Percentiles rank a stretch among this genome's conserved stretches.
Conservation (phyloP, 2,329 filamentous ascomycete genomes). For the Aspergillus oerlinghausenensis region DNA sequence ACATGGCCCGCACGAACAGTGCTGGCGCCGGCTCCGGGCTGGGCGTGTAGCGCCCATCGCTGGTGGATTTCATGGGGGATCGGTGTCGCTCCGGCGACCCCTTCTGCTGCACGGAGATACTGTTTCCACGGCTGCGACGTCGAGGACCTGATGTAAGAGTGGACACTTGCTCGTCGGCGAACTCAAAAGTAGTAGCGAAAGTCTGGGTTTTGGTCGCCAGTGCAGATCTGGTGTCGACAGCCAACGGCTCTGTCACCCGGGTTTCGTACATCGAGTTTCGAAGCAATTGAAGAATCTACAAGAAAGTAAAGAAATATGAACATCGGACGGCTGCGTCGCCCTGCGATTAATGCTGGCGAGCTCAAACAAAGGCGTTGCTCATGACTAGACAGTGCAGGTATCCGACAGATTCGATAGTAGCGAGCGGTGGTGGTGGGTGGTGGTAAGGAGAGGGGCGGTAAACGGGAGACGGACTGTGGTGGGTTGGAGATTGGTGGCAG, state of each 20-base stretch:
- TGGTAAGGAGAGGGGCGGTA: conserved; percentile 5
- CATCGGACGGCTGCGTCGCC: conserved; percentile 11
- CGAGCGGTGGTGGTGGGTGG: neutral
- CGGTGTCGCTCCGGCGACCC: conserved; percentile 23
- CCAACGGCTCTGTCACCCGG: conserved; percentile 29
- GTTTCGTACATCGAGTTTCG: conserved; percentile 31
- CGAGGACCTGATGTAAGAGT: conserved; percentile 26
- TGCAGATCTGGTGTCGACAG: conserved; percentile 28
- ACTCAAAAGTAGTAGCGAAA: conserved; percentile 41
- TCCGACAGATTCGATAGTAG: neutral
- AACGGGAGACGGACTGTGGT: conserved; percentile 2
- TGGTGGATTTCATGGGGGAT: conserved; percentile 28
- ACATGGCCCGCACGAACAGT: conserved; percentile 89
- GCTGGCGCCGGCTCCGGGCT: conserved; percentile 45
- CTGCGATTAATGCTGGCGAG: conserved; percentile 16
- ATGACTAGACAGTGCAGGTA: conserved; percentile 15
- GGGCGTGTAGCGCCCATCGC: conserved; percentile 26
- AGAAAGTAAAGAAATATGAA: conserved; percentile 3
- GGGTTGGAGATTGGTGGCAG: neutral
- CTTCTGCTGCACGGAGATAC: conserved; percentile 23
- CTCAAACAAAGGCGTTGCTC: conserved; percentile 17
- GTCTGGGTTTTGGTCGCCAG: conserved; percentile 33
- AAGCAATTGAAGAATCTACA: conserved; percentile 6
- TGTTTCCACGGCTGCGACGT: conserved; percentile 28
- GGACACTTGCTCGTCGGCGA: conserved; percentile 35